A percentile compares a stretch with the other conserved stretches of the same genome.
These are phyloP conservation scores for Sugiyamaella castrensis DNA, from an alignment of 1,139 yeast species.

Conservation along the genomic window DNA sequence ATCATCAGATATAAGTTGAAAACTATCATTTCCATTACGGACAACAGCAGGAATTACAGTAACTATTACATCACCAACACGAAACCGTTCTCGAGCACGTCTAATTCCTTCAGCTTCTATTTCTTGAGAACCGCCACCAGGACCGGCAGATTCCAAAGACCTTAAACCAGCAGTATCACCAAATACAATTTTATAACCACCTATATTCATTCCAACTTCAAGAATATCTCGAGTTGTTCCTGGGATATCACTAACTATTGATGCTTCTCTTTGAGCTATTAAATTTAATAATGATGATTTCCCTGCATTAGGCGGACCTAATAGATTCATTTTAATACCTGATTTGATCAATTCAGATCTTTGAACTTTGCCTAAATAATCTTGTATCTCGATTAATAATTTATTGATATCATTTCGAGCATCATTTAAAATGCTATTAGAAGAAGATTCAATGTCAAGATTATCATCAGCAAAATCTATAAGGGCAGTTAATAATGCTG, in stretches of 20 bases:
- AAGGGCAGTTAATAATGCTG: constrained; percentile 78
- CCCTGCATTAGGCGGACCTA: constrained; percentile 98
- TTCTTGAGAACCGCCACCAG: constrained; percentile 41
- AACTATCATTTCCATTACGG: constrained; percentile 6
- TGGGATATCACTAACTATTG: constrained; percentile 86
- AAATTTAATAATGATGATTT: constrained; percentile 79
- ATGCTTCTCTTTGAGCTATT: constrained; percentile 75
- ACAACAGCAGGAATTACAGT: constrained; percentile 36
- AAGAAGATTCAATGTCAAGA: constrained; percentile 68
- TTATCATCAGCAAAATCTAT: constrained; percentile 94
- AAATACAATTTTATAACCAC: constrained; percentile 77
- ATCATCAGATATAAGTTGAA: constrained; percentile 13
- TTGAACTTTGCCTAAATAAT: constrained; percentile 45
- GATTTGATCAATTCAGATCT: constrained; percentile 62
- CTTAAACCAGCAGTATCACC: constrained; percentile 96
- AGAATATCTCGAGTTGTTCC: constrained; percentile 94
- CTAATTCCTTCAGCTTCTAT: constrained; percentile 84
- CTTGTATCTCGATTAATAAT: constrained; percentile 47
- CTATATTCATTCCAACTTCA: constrained; percentile 75
- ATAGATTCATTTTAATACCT: constrained; percentile 69
- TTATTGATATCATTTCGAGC: constrained; percentile 47
- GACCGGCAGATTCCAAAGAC: constrained; percentile 30
- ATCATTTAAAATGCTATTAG: constrained; percentile 40
- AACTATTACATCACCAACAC: constrained; percentile 58
- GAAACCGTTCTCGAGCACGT: constrained; percentile 63